These are phyloP conservation scores for Penicillium sp. DNA, from an alignment of 2,329 filamentous ascomycete species.

Conservation along the genomic window DNA sequence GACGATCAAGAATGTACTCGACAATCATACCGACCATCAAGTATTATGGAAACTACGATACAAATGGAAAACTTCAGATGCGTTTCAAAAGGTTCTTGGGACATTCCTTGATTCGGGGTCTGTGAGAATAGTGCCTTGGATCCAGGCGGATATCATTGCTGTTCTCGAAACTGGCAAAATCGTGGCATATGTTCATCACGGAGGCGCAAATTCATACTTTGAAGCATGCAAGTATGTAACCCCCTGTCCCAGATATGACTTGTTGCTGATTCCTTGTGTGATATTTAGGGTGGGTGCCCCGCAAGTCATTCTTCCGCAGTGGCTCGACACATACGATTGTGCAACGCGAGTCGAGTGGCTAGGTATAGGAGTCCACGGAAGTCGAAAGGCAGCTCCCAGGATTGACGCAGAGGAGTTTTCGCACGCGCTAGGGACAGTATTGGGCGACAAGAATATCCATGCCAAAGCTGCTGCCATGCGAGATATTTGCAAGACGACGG, in stretches of 20 bases:
- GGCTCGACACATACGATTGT: constrained; percentile 51
- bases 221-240: constrained; percentile 46
- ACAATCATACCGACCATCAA: constrained; percentile 39
- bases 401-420: constrained; percentile 15
- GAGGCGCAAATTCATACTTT: constrained; percentile 51
- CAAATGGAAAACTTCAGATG: constrained; percentile 15
- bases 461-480: constrained; percentile 10
- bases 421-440: constrained; percentile 12
- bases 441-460: constrained; percentile 14
- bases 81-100: constrained; percentile 13
- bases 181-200: constrained; percentile 48
- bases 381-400: constrained; percentile 35
- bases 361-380: constrained; percentile 46
- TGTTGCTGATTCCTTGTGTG: not conserved
- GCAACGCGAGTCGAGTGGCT: constrained; percentile 46
- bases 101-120: constrained; percentile 7
- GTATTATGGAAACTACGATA: constrained; percentile 43
- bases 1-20: constrained; percentile 43
- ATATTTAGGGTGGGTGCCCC: constrained; percentile 43
- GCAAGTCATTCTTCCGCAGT: constrained; percentile 50
- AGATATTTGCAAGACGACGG: constrained; percentile 14
- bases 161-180: constrained; percentile 41
- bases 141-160: constrained; percentile 22
- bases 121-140: constrained; percentile 20
- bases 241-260: not conserved